A percentile compares a stretch with the other conserved stretches of the same genome.
Conservation (phyloP, 495 filamentous ascomycete genomes). For the Penicillium fimorum region DNA sequence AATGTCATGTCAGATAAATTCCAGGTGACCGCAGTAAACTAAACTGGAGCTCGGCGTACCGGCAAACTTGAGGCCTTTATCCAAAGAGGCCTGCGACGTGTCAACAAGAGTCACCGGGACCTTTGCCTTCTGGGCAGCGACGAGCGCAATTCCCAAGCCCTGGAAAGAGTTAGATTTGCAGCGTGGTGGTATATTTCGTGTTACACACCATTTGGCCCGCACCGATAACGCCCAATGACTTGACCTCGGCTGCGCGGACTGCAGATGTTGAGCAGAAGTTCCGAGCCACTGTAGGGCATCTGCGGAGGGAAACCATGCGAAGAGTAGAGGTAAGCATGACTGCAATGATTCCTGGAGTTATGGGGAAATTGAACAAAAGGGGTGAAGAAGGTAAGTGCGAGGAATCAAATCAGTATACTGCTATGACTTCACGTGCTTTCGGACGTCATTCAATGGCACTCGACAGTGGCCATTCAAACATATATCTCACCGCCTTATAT, state of each 20-base stretch:
- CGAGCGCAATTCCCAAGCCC: slow-evolving; percentile 95
- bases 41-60: slow-evolving; percentile 44
- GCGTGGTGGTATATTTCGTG: background rate
- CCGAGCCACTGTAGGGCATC: slow-evolving; percentile 37
- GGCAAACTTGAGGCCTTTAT: slow-evolving; percentile 90
- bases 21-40: background rate
- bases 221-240: slow-evolving; percentile 87
- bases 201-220: slow-evolving; percentile 89
- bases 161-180: slow-evolving; percentile 37
- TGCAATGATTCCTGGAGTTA: slow-evolving; percentile 10
- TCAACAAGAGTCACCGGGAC: slow-evolving; percentile 89
- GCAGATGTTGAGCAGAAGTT: slow-evolving; percentile 46
- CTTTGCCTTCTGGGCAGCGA: slow-evolving; percentile 80
- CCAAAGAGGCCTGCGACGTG: slow-evolving; percentile 77
- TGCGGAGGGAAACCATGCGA: slow-evolving; percentile 22
- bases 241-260: slow-evolving; percentile 68
- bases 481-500: background rate
- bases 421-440: slow-evolving; percentile 16
- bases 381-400: slow-evolving; percentile 10
- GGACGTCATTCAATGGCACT: background rate
- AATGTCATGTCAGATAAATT: background rate
- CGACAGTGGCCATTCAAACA: background rate
- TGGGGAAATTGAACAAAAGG: slow-evolving; percentile 8
- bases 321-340: slow-evolving; percentile 39
- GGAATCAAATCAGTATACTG: slow-evolving; percentile 3